Base-by-base conservation (phyloP, 202 grass and related monocot genomes). In the Hordeum pubiflorum region DNA sequence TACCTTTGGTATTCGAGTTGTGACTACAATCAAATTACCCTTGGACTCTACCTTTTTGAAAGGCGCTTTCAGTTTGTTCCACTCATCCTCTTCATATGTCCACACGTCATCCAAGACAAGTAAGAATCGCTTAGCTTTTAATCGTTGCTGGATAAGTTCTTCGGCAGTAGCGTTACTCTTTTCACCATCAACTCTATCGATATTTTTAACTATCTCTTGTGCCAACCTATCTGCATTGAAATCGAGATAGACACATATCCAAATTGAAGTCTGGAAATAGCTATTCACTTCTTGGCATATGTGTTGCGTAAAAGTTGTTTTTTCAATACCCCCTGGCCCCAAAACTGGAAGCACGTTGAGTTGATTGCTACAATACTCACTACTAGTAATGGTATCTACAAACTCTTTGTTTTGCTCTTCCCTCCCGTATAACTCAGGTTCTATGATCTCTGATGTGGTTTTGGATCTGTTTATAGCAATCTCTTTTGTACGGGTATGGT, bases 31-130 rank as follows among this genome's bases (percentile, higher is more conserved):
- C 24, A 58, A 4, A 60, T 24, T 62, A 54, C 50, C 32, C 32
- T 31, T 3, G 5, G 7, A 24, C 59, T 6, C 5, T 1, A 18
- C 54, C 5, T 50, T 36, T 1, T 5, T 34, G 2, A 83, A 83
- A 6, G 65, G 66, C 5, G 12, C 7, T 58, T 33, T 24, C 7
- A 73, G 4, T 9, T 9, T 57, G 14, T 76, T 46, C 78, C 59
- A 78, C 3, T 54, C 24, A 41, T 54, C 46, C 13, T 60, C 50
- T 1, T 36, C 0, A 5, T 38, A 31, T 67, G 34, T 76, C 84
- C 77, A 74, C 9, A 86, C 52, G 52, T 88, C 86, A 65, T 88
- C 75, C 6, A 84, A 32, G 18, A 88, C 66, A 2, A 88, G 40
- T 26, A 88, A 74, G 6, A 88, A 63, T 0, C 56, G 79, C 48